Evolutionary conservation across 2,329 filamentous ascomycete genomes (phyloP), one percentile per base, ranked within the genome.

Genomic region (Magnaporthiopsis incrustans): DNA sequence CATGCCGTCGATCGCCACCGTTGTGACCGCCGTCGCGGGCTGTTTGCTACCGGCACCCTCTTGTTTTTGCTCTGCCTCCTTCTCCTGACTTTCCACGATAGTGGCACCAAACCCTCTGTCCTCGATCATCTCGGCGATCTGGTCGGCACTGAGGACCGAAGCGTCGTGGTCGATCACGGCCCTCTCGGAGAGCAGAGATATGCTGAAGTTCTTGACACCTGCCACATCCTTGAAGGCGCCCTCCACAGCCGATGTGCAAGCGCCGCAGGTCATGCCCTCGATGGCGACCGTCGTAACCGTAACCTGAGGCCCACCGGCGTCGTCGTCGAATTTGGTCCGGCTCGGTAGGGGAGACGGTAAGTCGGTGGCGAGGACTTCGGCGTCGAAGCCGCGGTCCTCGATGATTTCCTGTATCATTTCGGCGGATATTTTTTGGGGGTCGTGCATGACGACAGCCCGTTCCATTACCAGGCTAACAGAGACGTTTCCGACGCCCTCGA

Each of bases 401-500:
- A 97, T 95, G 50, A 90, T 92, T 68, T 96, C 91, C 73, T 85
- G 86, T 66, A 98, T 84, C 69, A 88, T 79, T 53, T 93, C 89
- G 66, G 92, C 84, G 18, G 91, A 79, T 63, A 98, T 84, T 63
- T 85, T 83, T 64, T 83, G 78, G 1, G 91, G 86, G 75, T 98
- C 89, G 77, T 99, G 95, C 77, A 93, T 89, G 50, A 98, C 82
- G 57, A 98, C 93, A n/a, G 94, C 95, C 66, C 94, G 87, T 76
- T 97, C 93, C 87, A 97, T 96, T 64, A 97, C 90, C 70, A 99
- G 80, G 74, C 92, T 97, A 71, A 99, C 90, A 12, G 92, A 96
- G 65, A 98, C 92, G 70, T 84, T 92, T 67, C 89, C 90, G 12
- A 95, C 87, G 64, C 95, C 94, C 56, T 89, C 82, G 6, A 96